These are phyloP conservation scores for Ostreobium quekettii DNA, from an alignment of 139 green algal species.

Conservation along the genomic window DNA sequence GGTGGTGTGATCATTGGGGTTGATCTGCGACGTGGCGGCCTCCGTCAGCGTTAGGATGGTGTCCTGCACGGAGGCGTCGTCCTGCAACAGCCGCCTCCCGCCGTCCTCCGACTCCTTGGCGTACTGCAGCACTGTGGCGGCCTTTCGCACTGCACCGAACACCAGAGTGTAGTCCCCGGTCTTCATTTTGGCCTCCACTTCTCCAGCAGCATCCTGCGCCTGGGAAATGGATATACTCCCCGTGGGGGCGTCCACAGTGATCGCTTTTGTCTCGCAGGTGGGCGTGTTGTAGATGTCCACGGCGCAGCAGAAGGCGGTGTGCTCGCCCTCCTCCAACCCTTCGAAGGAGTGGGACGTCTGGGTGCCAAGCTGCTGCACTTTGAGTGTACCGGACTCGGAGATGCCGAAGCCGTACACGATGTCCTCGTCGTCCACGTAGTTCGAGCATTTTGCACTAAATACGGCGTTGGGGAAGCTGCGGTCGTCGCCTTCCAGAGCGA, in stretches of 20 bases:
- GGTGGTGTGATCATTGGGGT: no score
- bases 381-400: background rate
- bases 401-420: slow-evolving; percentile 1
- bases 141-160: background rate
- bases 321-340: background rate
- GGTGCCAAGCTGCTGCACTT: background rate
- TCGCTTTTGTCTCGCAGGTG: background rate
- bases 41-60: no score
- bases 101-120: no score
- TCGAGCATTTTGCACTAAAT: background rate
- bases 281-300: background rate
- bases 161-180: background rate
- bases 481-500: background rate
- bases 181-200: background rate
- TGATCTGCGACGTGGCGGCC: no score
- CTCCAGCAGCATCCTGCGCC: background rate
- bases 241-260: background rate
- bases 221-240: background rate
- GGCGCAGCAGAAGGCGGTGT: background rate
- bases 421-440: slow-evolving; percentile 13
- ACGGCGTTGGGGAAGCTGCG: background rate
- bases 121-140: background rate
- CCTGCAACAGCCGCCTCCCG: no score
- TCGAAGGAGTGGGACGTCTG: background rate
- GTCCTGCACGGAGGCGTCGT: no score